phyloP scores from a whole-genome alignment of 1,284 basidiomycete genomes.

The Bjerkandera adusta region DNA sequence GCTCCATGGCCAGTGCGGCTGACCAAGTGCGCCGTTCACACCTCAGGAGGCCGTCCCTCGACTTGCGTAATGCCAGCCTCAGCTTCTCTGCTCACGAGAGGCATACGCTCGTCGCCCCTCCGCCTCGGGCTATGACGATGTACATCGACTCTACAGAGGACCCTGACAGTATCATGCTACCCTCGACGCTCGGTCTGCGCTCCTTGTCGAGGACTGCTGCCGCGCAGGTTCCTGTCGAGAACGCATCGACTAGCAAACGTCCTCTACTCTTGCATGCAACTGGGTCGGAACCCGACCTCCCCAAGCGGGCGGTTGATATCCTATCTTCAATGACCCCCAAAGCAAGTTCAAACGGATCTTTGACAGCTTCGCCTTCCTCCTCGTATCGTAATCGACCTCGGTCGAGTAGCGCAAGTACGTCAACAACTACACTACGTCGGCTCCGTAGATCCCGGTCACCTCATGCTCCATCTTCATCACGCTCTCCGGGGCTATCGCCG shows the following conservation, averaged over 20 bases:
- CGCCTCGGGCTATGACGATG: slow-evolving; percentile 73
- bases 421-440: slow-evolving; percentile 7
- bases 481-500: slow-evolving; percentile 34
- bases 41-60: slow-evolving; percentile 49
- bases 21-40: slow-evolving; percentile 26
- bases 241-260: slow-evolving; percentile 10
- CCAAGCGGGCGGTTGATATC: slow-evolving; percentile 24
- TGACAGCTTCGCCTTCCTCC: slow-evolving; percentile 15
- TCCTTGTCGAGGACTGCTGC: slow-evolving; percentile 38
- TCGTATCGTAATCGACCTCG: slow-evolving; percentile 13
- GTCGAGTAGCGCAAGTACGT: slow-evolving; percentile 22
- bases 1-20: slow-evolving; percentile 15
- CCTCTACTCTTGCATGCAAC: slow-evolving; percentile 19
- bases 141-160: slow-evolving; percentile 58
- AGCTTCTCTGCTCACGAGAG: slow-evolving; percentile 50
- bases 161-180: slow-evolving; percentile 52
- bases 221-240: slow-evolving; percentile 28
- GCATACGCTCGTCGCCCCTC: slow-evolving; percentile 53
- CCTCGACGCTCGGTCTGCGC: slow-evolving; percentile 68
- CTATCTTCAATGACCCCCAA: slow-evolving; percentile 24
- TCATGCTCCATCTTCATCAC: slow-evolving; percentile 22
- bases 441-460: slow-evolving; percentile 6
- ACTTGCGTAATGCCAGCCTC: slow-evolving; percentile 40
- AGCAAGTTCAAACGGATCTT: slow-evolving; percentile 18
- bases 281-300: slow-evolving; percentile 11